Evolutionary conservation across 1,139 yeast species (phyloP).

Genomic region (Zygoascus hellenicus): DNA sequence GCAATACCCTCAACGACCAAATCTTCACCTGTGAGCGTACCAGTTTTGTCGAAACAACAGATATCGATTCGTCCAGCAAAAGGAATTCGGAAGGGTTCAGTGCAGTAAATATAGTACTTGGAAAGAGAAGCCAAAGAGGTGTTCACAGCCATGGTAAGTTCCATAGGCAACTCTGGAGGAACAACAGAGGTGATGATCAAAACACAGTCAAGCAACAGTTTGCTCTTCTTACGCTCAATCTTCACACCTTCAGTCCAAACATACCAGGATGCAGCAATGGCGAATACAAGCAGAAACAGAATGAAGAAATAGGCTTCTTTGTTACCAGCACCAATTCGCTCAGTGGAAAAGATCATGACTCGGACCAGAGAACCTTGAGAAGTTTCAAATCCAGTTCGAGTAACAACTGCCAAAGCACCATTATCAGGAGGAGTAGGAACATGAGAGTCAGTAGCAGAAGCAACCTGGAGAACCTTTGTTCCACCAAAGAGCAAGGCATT

Average conservation of each 20-base stretch:
- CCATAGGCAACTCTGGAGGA: slow-evolving; percentile 99
- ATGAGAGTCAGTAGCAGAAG: slow-evolving; percentile 30
- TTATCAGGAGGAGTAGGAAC: slow-evolving; percentile 62
- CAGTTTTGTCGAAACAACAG: slow-evolving; percentile 97
- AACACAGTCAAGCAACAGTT: slow-evolving; percentile 90
- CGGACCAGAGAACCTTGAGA: slow-evolving; percentile 96
- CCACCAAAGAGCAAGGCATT: slow-evolving; percentile 93
- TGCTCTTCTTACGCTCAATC: slow-evolving; percentile 93
- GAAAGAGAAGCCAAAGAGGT: slow-evolving; percentile 81
- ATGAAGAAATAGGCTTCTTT: slow-evolving; percentile 91
- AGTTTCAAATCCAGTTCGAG: slow-evolving; percentile 95
- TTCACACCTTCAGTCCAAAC: slow-evolving; percentile 98
- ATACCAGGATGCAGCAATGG: slow-evolving; percentile 94
- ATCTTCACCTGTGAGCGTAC: slow-evolving; percentile 97
- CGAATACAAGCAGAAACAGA: slow-evolving; percentile 80
- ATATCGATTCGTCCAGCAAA: slow-evolving; percentile 97
- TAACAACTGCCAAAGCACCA: slow-evolving; percentile 88
- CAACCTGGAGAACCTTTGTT: slow-evolving; percentile 90
- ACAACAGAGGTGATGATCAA: slow-evolving; percentile 95
- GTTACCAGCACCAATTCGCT: slow-evolving; percentile 93
- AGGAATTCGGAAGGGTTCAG: slow-evolving; percentile 98
- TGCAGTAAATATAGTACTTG: slow-evolving; percentile 87
- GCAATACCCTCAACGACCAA: slow-evolving; percentile 95
- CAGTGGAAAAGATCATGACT: slow-evolving; percentile 96
- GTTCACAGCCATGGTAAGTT: slow-evolving; percentile 96